Base-by-base conservation (phyloP, 78 protist genomes). In the Isochrysis galbana region DNA sequence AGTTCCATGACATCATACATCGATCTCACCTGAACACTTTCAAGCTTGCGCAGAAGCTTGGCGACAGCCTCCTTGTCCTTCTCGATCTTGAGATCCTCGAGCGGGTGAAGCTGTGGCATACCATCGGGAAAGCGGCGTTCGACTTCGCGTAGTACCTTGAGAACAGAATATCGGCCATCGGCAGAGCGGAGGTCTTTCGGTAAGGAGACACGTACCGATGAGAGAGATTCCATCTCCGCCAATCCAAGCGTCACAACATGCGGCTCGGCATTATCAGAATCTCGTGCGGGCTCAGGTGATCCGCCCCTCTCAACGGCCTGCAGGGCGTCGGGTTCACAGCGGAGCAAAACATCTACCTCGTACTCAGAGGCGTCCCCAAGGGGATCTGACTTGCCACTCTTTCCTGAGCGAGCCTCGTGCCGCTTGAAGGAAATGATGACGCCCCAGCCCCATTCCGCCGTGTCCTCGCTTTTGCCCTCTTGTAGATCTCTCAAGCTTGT, bases 391-490 rank as follows among this genome's bases (percentile, higher is more conserved):
- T 67, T 55, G 36, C 3, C 84, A 82, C 32, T 14, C 61, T 51
- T 51, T n/a, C n/a, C n/a, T 14, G 7, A 19, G 61, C 14, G 29
- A 69, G 61, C 21, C 42, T 45, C 32, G 47, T 17, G 92, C 69
- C 26, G 84, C 39, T 41, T 78, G 69, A 4, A 39, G 87, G 7
- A 29, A 69, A 97, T 70, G 32, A 97, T 67, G 29, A 83, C 93
- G 91, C 98, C 98, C 96, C 96, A 97, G 25, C 98, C 98, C 96
- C 96, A 97, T 34, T 97, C 94, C 48, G 54, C 25, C 61, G 61
- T 14, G 29, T 51, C 61, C 29, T 14, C 61, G 29, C 14, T 14
- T 14, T 51, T 14, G 61, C 61, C 61, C 29, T 7, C 61, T 14
- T 14, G 29, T 51, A 7, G 29, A 7, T 51, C 61, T 7, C 61